phyloP scores from a whole-genome alignment of 1,284 basidiomycete species.

The Boletus calvinii region DNA sequence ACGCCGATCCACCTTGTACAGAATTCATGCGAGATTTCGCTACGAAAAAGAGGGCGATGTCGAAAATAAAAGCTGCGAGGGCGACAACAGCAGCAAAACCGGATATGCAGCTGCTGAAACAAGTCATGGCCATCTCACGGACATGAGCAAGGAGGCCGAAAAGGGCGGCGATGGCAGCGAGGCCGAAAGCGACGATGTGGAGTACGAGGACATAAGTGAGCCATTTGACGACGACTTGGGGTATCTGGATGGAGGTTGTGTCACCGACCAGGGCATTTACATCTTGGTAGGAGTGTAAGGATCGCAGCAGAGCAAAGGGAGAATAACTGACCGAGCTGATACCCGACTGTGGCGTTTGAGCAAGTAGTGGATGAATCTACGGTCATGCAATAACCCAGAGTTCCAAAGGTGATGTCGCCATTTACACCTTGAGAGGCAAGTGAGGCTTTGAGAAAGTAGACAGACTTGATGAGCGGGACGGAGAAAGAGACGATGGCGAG shows the following conservation, averaged over 20 bases:
- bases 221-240: conserved; percentile 81
- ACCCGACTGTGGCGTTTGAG: conserved; percentile 76
- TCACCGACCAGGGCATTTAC: conserved; percentile 78
- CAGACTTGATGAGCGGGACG: conserved; percentile 79
- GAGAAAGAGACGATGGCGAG: conserved; percentile 84
- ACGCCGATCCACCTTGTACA: conserved; percentile 65
- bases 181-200: conserved; percentile 79
- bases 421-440: conserved; percentile 48
- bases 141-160: conserved; percentile 84
- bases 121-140: conserved; percentile 81
- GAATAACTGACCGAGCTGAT: conserved; percentile 68
- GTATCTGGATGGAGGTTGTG: conserved; percentile 62
- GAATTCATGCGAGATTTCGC: conserved; percentile 75
- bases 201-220: conserved; percentile 86
- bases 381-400: conserved; percentile 78
- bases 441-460: conserved; percentile 81
- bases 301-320: not conserved
- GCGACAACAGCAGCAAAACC: conserved; percentile 74
- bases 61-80: conserved; percentile 83
- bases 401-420: conserved; percentile 78
- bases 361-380: conserved; percentile 61
- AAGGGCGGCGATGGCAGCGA: conserved; percentile 68
- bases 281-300: conserved; percentile 47
- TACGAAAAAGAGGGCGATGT: conserved; percentile 83
- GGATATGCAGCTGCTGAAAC: conserved; percentile 80